Evolutionary conservation across 768 basidiomycete genomes (phyloP), one percentile per base, ranked within the genome.

Genomic region (Fomitopsis pulvina): DNA sequence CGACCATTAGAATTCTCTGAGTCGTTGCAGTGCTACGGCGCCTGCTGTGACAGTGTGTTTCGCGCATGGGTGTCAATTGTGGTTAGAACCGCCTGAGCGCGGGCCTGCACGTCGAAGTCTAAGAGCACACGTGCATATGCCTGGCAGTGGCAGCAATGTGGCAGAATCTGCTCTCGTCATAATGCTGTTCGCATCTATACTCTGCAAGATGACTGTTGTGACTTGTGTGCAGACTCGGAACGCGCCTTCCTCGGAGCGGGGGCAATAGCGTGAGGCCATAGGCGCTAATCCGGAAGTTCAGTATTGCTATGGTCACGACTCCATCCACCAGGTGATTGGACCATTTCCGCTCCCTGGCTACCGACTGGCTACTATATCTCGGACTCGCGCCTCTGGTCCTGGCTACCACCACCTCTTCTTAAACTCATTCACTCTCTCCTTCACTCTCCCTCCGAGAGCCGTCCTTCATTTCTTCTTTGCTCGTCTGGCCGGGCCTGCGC

Each of bases 401-500:
- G 42, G 48, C 55, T 46, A 51, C 48, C 55, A 51, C 42, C 47
- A 18, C 10, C 29, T 26, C 40, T 46, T 41, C 32, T 37, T n/a
- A n/a, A n/a, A n/a, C n/a, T n/a, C n/a, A n/a, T 18, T 37, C 21
- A n/a, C 20, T 56, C 51, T 49, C 47, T 48, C 48, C 48, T 47
- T 47, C 41, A 45, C 37, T 52, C 49, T 58, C 43, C 47, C 48
- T 48, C 58, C 49, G 41, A 21, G 20, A 21, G 20, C 41, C 16
- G 41, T 44, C 52, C 38, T 45, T 57, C 58, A 47, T 37, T 37
- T 55, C 57, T 56, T 59, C 66, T 52, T 54, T 48, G 49, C 52
- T 51, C 47, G 51, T 58, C 55, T 47, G 61, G 67, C 66, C 66
- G 81, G 81, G 78, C 62, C 80, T 81, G 60, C 61, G 79, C 72